Percentiles rank a stretch among this genome's conserved stretches.
These are phyloP conservation scores for Haplosporangium sp. DNA, from an alignment of 371 early-diverging fungal genomes.

Conservation along the genomic window DNA sequence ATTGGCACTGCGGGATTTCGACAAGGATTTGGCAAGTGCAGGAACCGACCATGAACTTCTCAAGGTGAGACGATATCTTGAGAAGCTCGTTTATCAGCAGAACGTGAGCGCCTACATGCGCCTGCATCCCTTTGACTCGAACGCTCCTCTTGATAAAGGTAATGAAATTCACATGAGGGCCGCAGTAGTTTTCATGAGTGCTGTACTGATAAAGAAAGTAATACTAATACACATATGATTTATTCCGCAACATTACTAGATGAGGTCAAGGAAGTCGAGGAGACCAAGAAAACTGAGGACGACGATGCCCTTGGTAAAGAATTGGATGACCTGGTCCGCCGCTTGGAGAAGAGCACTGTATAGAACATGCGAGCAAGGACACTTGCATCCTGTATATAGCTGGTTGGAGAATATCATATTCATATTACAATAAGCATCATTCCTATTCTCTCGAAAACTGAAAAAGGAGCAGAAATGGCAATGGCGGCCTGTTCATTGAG, in stretches of 20 bases:
- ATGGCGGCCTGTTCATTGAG: too few species aligned
- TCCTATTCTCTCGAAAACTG: too few species aligned
- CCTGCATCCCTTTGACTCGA: constrained; percentile 56
- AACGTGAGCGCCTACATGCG: constrained; percentile 67
- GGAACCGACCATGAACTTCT: constrained; percentile 63
- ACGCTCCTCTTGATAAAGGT: constrained; percentile 12
- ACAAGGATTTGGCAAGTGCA: constrained; percentile 19
- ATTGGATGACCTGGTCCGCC: constrained; percentile 13
- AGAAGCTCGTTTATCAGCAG: constrained; percentile 54
- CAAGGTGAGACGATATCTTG: constrained; percentile 62
- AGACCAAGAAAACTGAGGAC: not conserved
- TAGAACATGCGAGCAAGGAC: not conserved
- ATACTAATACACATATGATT: too few species aligned
- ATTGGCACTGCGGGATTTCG: constrained; percentile 61
- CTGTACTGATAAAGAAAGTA: not conserved
- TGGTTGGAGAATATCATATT: not conserved
- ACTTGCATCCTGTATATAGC: not conserved
- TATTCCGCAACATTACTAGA: not conserved
- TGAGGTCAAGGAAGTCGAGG: constrained; percentile 2
- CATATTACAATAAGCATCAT: too few species aligned
- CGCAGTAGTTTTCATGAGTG: not conserved
- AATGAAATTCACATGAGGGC: not conserved
- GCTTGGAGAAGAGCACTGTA: constrained; percentile 17
- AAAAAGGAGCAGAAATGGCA: too few species aligned
- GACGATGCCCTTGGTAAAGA: constrained; percentile 3